Conservation (phyloP, 2,329 filamentous ascomycete genomes). For the Dactylellina haptotyla region DNA sequence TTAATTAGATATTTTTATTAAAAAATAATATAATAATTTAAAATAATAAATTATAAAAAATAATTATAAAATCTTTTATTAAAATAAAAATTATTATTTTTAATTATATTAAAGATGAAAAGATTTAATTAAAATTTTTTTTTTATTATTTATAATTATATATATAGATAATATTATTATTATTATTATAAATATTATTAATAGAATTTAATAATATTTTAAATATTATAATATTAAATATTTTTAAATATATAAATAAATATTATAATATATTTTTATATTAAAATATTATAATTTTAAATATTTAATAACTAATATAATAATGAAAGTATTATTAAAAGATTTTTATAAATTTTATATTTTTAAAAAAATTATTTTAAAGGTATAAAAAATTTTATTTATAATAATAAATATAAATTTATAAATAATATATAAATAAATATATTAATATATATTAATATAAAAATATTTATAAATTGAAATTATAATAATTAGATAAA, state of each 20-base stretch:
- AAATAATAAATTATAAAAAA: background rate
- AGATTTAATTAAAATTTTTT: background rate
- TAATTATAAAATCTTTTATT: background rate
- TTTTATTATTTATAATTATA: background rate
- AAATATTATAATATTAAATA: background rate
- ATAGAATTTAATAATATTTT: conserved; percentile 1
- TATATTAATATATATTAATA: too few species aligned
- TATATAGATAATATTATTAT: background rate
- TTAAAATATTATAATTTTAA: background rate
- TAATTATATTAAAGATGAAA: background rate
- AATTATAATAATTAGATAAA: background rate
- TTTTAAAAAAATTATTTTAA: background rate
- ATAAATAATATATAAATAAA: background rate
- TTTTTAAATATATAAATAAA: background rate
- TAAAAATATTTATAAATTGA: background rate
- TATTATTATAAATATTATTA: background rate
- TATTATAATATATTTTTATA: background rate
- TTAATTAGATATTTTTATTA: background rate
- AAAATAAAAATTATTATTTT: background rate
- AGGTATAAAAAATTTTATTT: background rate
- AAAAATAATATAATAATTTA: background rate
- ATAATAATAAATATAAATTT: background rate
- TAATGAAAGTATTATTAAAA: too few species aligned
- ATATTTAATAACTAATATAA: background rate
- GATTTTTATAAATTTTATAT: background rate